Base-by-base conservation (phyloP, 1,284 basidiomycete species). In the Tylopilus orsonianus region DNA sequence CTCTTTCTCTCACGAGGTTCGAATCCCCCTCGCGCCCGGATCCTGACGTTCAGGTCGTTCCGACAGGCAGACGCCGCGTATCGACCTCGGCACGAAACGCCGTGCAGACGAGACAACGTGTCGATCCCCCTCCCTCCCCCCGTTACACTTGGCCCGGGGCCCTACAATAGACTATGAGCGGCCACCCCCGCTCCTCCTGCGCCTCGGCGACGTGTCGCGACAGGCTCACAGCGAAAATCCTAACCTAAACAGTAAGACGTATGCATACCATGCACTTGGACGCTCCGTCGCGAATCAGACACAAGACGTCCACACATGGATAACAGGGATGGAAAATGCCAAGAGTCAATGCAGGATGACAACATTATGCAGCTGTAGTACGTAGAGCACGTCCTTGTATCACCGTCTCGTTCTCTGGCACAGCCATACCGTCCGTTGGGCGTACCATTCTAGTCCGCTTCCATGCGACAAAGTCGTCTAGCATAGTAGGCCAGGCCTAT, bases 401-500 rank as follows among this genome's bases (percentile, higher is more conserved):
- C 49, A 55, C 41, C 5, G 27, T 41, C 43, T 23, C 29, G 33
- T 46, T 37, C 34, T n/a, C 32, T 9, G 38, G 26, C 35, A 38
- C 41, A 46, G 44, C 20, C 16, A 4, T 43, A 27, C 39, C 22
- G 38, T 43, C 34, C 19, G 46, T 44, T 6, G 57, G 38, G 23
- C 16, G 27, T 40, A 39, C 16, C 43, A 40, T 45, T 44, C 34
- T 59, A 5, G 40, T 53, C 50, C 68, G 81, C 70, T 83, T 86
- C 83, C 82, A 87, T 9, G 61, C 65, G 5, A 81, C 83, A 58
- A 87, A 90, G 50, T 88, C 85, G 58, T 90, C 87, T 18, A 90
- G 62, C 56, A 89, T 67, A 9, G 84, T 85, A 1, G 87, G 87
- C 87, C 87, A 90, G 8, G 87, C 87, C 85, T 89, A 47, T 8